phyloP scores from a whole-genome alignment of 352 stramenopile species.

The Phytophthora europaea region DNA sequence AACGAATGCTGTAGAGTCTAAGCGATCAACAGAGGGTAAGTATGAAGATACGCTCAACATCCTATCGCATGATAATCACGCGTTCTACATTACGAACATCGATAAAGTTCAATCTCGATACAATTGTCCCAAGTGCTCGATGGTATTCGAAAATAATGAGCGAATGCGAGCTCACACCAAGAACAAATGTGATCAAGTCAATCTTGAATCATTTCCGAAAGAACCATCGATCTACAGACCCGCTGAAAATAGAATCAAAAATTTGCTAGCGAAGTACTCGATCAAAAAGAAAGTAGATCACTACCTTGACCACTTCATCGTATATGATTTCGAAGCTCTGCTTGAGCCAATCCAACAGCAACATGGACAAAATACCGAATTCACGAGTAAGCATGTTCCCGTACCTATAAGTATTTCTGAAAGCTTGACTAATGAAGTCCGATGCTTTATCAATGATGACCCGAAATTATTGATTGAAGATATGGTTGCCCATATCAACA shows the following conservation, averaged over 20 bases:
- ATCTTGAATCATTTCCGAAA: neutral
- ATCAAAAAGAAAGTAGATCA: too few species aligned
- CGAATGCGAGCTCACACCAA: neutral
- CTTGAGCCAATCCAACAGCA: too few species aligned
- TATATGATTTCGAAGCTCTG: too few species aligned
- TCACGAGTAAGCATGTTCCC: too few species aligned
- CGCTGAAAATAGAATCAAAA: too few species aligned
- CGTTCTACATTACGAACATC: neutral
- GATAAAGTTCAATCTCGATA: neutral
- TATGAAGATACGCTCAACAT: neutral
- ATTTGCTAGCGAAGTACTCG: too few species aligned
- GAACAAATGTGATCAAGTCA: neutral
- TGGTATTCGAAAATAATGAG: neutral
- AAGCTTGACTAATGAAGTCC: too few species aligned
- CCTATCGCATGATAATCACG: neutral
- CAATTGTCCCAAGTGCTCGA: neutral
- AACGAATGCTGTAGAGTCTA: neutral
- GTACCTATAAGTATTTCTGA: too few species aligned
- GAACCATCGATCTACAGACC: neutral
- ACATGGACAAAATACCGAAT: too few species aligned
- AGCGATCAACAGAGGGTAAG: neutral
- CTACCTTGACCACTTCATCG: too few species aligned
- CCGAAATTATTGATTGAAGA: too few species aligned
- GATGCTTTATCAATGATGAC: too few species aligned
- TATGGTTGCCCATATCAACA: neutral